Evolutionary conservation across 805 yeast species (phyloP).

Genomic region (Cyberlindnera mrakii): DNA sequence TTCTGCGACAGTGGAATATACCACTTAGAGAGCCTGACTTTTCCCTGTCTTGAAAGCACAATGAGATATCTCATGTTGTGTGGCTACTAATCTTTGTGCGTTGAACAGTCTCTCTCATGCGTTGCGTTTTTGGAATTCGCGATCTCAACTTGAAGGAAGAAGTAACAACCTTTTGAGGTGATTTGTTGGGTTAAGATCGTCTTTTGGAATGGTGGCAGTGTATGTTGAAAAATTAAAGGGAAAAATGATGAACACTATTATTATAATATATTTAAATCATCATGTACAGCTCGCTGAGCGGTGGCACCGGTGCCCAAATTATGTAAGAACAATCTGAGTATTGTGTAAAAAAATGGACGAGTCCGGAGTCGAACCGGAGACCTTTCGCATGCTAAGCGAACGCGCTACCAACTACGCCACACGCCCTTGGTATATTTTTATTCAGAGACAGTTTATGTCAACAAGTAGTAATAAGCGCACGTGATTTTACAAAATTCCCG

Average conservation of each 20-base stretch:
- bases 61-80: constrained; percentile 60
- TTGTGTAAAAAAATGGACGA: constrained; percentile 55
- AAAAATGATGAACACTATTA: neutral
- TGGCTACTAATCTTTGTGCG: neutral
- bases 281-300: no score
- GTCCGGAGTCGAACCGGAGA: constrained; percentile 76
- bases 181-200: no score
- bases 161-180: neutral
- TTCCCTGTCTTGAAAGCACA: constrained; percentile 89
- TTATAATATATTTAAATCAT: no score
- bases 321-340: no score
- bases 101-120: neutral
- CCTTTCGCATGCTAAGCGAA: constrained; percentile 77
- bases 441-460: neutral
- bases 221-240: no score
- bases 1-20: constrained; percentile 76
- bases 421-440: constrained; percentile 41
- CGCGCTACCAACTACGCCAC: constrained; percentile 85
- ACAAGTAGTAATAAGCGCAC: no score
- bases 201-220: no score
- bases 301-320: no score
- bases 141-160: neutral
- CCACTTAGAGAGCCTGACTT: constrained; percentile 92
- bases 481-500: no score
- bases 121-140: neutral